Evolutionary conservation across 2,329 filamentous ascomycete species (phyloP).

Genomic region (Talaromyces sp.): DNA sequence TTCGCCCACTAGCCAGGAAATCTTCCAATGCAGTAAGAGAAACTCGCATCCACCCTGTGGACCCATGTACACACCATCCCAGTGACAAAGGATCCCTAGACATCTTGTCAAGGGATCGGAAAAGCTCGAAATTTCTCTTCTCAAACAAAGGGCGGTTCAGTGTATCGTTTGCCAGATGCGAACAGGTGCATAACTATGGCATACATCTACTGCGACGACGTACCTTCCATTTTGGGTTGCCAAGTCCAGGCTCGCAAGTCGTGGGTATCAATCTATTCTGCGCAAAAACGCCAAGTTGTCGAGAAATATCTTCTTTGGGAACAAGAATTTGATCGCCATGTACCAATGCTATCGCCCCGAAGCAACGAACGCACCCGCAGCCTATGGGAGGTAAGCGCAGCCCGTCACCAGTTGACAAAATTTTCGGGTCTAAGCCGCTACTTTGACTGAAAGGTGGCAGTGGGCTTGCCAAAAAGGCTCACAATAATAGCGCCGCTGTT

Average conservation of each 20-base stretch:
- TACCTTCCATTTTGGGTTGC: neutral
- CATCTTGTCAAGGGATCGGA: neutral
- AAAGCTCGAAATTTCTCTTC: neutral
- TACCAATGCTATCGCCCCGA: neutral
- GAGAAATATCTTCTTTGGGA: neutral
- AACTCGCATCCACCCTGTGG: constrained; percentile 14
- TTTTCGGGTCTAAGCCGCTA: constrained; percentile 6
- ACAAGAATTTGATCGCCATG: neutral
- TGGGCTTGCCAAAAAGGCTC: neutral
- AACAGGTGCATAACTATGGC: neutral
- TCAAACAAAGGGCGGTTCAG: neutral
- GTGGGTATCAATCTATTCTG: neutral
- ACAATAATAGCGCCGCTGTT: constrained; percentile 10
- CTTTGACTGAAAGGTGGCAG: neutral
- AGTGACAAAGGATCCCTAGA: neutral
- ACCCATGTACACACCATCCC: constrained; percentile 14
- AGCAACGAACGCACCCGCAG: neutral
- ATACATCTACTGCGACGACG: neutral
- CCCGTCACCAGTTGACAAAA: neutral
- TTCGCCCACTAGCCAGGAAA: constrained; percentile 13
- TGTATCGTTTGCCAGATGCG: neutral
- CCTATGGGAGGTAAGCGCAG: neutral
- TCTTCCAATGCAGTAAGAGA: constrained; percentile 11
- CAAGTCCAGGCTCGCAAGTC: neutral
- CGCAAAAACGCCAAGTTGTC: neutral